Conservation (phyloP, 768 basidiomycete species). For the Dacryopinax primogenitus region DNA sequence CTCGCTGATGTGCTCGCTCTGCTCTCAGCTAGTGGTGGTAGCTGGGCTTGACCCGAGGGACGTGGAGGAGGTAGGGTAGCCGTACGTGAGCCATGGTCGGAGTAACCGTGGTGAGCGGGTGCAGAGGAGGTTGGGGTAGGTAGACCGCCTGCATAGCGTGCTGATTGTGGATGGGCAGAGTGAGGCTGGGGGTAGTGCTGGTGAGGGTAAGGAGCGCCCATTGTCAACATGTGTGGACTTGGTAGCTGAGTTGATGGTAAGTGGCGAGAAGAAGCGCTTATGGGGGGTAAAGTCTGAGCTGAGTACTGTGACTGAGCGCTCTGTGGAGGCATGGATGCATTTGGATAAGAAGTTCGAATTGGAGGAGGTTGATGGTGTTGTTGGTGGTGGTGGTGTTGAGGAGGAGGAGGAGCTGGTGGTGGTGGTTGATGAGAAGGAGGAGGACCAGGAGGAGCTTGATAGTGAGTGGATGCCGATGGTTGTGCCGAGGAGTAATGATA, state of each 20-base stretch:
- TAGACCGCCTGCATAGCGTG: slow-evolving; percentile 6
- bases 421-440: not conserved
- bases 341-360: not conserved
- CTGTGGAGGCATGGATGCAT: not conserved
- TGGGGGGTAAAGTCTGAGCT: not conserved
- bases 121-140: slow-evolving; percentile 9
- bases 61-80: slow-evolving; percentile 6
- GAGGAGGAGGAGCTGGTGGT: not conserved
- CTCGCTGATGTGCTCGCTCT: slow-evolving; percentile 17
- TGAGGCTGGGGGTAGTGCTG: slow-evolving; percentile 14
- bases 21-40: slow-evolving; percentile 9
- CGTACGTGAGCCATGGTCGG: slow-evolving; percentile 6
- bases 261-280: too few relatives aligned
- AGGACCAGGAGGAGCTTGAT: not conserved
- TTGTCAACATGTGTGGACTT: not conserved
- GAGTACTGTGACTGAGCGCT: not conserved
- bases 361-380: not conserved
- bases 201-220: slow-evolving; percentile 1
- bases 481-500: not conserved
- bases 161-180: slow-evolving; percentile 12
- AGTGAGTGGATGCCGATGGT: not conserved
- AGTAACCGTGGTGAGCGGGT: slow-evolving; percentile 11
- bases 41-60: not conserved
- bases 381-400: not conserved
- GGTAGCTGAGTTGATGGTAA: slow-evolving; percentile 6